Evolutionary conservation across 164 flowering plant genomes (phyloP), one percentile per base, ranked within the genome.

Genomic region (Cinnamomum micranthum): DNA sequence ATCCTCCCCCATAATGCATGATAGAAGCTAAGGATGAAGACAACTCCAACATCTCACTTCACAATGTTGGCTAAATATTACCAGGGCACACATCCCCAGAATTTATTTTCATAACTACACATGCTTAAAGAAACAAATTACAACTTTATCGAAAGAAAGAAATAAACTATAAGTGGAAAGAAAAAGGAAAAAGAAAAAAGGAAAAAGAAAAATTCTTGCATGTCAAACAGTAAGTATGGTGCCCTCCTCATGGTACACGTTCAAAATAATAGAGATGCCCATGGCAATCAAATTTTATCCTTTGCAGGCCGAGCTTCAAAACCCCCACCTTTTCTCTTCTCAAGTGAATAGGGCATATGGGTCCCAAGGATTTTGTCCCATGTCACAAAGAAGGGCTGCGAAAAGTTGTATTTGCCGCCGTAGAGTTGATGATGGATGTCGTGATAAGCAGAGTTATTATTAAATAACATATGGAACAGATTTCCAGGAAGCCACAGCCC

Each of bases 401-500:
- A 92, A 76, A 82, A 93, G 82, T 95, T 95, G 87, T 90, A 93
- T 75, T 95, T 95, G 80, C 72, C 89, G 6, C 99, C 98, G 75
- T 88, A 88, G 5, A 91, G 91, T 81, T 95, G 99, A 71, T 95
- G 99, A 78, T 95, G 99, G 70, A 95, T 82, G 80, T 95, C 98
- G 70, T 95, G 99, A 79, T 93, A 95, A 0, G 99, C 99, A 35
- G 94, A 84, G 73, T 92, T 95, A 86, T 95, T 95, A 62, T 75
- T 80, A 78, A 95, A 95, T 65, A 93, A 78, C 11, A 90, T 7
- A 28, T 95, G 98, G 82, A 95, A 93, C 23, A 83, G 85, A 74
- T 95, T 93, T 19, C 99, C 98, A 0, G 97, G 97, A 70, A 95
- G 91, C 97, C 93, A 88, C 13, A 95, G 76, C 28, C 98, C 98